A percentile compares a stretch with the other conserved stretches of the same genome.
These are phyloP conservation scores for Teratosphaeria pseudoeucalypti DNA, from an alignment of 2,329 filamentous ascomycete species.

Conservation along the genomic window DNA sequence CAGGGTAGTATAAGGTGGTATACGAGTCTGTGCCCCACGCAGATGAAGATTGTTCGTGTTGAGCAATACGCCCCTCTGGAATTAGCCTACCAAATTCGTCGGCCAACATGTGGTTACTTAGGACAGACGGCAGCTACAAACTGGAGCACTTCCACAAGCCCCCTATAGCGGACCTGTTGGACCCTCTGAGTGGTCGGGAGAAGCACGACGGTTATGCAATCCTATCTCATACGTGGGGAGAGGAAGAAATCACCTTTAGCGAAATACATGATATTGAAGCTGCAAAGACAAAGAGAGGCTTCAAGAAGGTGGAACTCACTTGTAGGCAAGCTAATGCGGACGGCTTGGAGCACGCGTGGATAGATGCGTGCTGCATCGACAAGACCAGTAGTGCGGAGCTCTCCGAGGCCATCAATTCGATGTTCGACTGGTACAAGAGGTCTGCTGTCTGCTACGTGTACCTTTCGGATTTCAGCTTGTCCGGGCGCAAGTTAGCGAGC, in stretches of 20 bases:
- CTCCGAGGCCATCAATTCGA: constrained; percentile 12
- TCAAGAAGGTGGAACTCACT: constrained; percentile 1
- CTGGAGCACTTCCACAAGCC: background rate
- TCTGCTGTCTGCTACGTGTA: constrained; percentile 26
- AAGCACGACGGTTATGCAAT: constrained; percentile 8
- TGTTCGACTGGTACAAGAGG: constrained; percentile 24
- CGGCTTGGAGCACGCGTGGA: constrained; percentile 4
- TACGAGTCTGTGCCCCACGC: too few relatives aligned
- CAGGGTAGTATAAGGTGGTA: too few relatives aligned
- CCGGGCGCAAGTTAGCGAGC: background rate
- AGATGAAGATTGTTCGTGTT: background rate
- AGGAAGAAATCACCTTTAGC: constrained; percentile 9
- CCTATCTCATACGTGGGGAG: constrained; percentile 17
- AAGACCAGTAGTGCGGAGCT: constrained; percentile 9
- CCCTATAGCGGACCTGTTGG: background rate
- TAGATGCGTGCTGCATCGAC: constrained; percentile 14
- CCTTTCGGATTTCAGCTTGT: constrained; percentile 16
- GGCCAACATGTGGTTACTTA: background rate
- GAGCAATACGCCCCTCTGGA: background rate
- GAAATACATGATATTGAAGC: constrained; percentile 1
- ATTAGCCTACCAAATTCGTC: too few relatives aligned
- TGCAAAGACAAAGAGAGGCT: background rate
- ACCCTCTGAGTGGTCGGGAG: background rate
- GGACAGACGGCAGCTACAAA: background rate
- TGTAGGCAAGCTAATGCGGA: background rate